Conservation (phyloP, 2,329 filamentous ascomycete genomes). For the Trichophyton verrucosum region DNA sequence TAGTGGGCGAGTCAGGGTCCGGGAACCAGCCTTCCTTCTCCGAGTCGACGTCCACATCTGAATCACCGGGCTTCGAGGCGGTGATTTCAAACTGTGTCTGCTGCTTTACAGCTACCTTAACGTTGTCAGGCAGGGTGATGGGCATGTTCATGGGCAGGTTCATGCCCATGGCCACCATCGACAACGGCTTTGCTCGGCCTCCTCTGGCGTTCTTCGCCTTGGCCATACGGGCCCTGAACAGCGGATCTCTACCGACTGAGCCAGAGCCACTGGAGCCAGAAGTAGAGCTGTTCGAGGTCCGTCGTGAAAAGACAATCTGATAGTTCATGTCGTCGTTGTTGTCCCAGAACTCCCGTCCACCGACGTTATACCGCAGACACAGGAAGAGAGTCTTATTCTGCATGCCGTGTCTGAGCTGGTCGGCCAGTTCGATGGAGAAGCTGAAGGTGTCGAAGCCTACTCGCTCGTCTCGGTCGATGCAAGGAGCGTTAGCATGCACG, state of each 20-base stretch:
- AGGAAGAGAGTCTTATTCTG: constrained; percentile 88
- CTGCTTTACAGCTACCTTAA: not conserved
- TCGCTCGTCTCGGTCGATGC: constrained; percentile 30
- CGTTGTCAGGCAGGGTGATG: too few relatives aligned
- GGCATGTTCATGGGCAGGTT: not conserved
- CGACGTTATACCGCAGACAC: constrained; percentile 77
- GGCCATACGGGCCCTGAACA: not conserved
- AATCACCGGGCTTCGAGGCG: not conserved
- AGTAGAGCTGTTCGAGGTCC: not conserved
- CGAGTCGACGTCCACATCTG: not conserved
- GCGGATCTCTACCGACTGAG: not conserved
- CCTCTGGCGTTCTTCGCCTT: not conserved
- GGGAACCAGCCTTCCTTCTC: not conserved
- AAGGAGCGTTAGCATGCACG: constrained; percentile 53
- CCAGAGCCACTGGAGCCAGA: not conserved
- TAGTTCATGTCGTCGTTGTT: constrained; percentile 83
- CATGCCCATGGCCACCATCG: not conserved
- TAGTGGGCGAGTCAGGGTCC: constrained; percentile 40
- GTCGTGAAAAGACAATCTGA: constrained; percentile 78
- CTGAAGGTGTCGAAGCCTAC: constrained; percentile 70
- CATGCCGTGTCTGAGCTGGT: constrained; percentile 61
- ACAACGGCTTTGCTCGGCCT: not conserved
- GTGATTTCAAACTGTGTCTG: not conserved
- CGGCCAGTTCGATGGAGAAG: constrained; percentile 85
- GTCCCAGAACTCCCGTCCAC: constrained; percentile 84